Conservation (phyloP, 352 stramenopile genomes). For the Pythium volutum region DNA sequence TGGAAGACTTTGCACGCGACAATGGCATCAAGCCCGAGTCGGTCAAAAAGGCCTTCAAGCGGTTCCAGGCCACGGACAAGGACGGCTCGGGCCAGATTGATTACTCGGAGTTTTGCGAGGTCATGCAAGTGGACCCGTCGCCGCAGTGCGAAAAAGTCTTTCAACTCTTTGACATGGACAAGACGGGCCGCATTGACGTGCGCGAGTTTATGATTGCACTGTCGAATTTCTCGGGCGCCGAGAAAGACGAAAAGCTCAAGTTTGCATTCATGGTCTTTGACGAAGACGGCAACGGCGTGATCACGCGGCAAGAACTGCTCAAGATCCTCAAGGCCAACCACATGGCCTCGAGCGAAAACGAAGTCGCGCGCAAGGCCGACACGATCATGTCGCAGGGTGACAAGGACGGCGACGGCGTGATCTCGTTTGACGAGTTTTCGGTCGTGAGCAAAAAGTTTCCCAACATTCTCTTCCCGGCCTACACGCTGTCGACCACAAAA, state of each 20-base stretch:
- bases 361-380: constrained; percentile 94
- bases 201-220: constrained; percentile 94
- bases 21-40: constrained; percentile 96
- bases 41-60: constrained; percentile 96
- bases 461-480: constrained; percentile 93
- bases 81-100: constrained; percentile 94
- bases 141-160: constrained; percentile 92
- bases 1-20: constrained; percentile 93
- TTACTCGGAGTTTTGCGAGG: constrained; percentile 97
- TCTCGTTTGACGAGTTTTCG: constrained; percentile 97
- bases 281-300: constrained; percentile 93
- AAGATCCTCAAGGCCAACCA: constrained; percentile 96
- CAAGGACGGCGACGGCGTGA: constrained; percentile 95
- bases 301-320: constrained; percentile 93
- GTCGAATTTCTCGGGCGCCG: constrained; percentile 92
- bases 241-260: constrained; percentile 96
- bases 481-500: constrained; percentile 65
- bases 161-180: constrained; percentile 94
- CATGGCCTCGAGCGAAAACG: constrained; percentile 89
- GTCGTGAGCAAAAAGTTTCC: constrained; percentile 96
- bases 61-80: constrained; percentile 94
- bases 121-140: constrained; percentile 92
- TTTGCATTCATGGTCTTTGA: constrained; percentile 96
- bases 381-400: constrained; percentile 97
- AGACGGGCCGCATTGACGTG: constrained; percentile 90